Evolutionary conservation across 1,284 basidiomycete genomes (phyloP), one percentile per base, ranked within the genome.

Genomic region (Ustilago crameri): DNA sequence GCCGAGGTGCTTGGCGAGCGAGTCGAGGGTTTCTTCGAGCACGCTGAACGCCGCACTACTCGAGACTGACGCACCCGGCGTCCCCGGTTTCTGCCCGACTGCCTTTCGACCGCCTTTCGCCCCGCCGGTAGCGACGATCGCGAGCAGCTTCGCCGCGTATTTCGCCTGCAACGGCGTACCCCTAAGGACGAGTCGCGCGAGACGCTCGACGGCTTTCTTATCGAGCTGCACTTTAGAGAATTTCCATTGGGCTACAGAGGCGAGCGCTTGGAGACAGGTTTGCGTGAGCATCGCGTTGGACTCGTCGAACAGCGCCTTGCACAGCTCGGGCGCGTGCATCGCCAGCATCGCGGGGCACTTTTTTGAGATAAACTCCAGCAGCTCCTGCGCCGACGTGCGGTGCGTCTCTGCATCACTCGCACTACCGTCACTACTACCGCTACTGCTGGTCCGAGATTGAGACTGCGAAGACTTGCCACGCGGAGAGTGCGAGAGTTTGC

Each of bases 111-210:
- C 68, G 7, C 61, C 65, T 5, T 50, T 35, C 3, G 54, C 62
- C 5, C 68, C 68, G 22, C 68, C 68, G 5, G 62, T 71, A 5
- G 61, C 48, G 17, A 82, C 78, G 17, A 80, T 72, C 0, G 91
- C 88, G 9, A 97, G 78, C 46, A 94, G 85, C 23, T 93, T 89
- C 1, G 92, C 89, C 0, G 93, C 92, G 83, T 92, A 95, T 83
- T 98, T 98, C 20, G 93, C 91, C 76, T 91, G 89, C 18, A 88
- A 86, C 18, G 86, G 85, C 32, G 90, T 88, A 1, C 88, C 87
- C 10, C 88, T 87, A 32, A 89, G 82, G 0, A 88, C 90, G 70
- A 90, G 88, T 27, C 87, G 86, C 53, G 85, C 85, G 9, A 91
- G 86, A 15, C 90, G 87, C 35, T 95, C 92, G 9, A 90, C 83